Evolutionary conservation across 306 rosid genomes (phyloP).

Genomic region (Gynostemma pentaphyllum): DNA sequence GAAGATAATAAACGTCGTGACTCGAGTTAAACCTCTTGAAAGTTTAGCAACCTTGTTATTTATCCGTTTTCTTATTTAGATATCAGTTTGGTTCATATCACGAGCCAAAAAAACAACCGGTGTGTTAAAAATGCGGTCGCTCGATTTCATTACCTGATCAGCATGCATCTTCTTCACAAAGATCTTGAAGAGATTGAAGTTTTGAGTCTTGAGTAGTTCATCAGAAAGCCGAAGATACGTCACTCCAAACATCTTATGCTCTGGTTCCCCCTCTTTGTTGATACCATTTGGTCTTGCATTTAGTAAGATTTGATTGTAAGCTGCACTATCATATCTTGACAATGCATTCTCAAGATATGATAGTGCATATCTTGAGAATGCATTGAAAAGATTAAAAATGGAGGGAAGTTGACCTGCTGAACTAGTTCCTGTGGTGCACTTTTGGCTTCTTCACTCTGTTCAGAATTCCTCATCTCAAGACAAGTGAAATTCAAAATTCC

Average conservation of each 20-base stretch:
- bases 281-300: conserved; percentile 82
- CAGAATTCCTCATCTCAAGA: conserved; percentile 76
- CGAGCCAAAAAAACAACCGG: too few relatives aligned
- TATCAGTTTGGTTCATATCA: too few relatives aligned
- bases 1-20: too few relatives aligned
- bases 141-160: conserved; percentile 62
- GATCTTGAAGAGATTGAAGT: conserved; percentile 47
- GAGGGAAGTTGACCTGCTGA: conserved; percentile 36
- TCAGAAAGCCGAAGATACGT: conserved; percentile 67
- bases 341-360: conserved; percentile 57
- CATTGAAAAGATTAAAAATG: too few relatives aligned
- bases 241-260: conserved; percentile 50
- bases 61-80: too few relatives aligned
- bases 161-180: conserved; percentile 83
- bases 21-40: too few relatives aligned
- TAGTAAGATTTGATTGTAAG: conserved; percentile 67
- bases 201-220: conserved; percentile 37
- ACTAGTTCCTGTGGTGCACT: conserved; percentile 76
- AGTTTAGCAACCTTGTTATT: too few relatives aligned
- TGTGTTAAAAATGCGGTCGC: too few relatives aligned
- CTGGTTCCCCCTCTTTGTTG: conserved; percentile 37
- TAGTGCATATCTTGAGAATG: too few relatives aligned
- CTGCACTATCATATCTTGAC: conserved; percentile 42
- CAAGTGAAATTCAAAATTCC: conserved; percentile 78
- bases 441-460: conserved; percentile 42